A percentile compares a stretch with the other conserved stretches of the same genome.
These are phyloP conservation scores for Hymenoscyphus scutula DNA, from an alignment of 2,329 filamentous ascomycete genomes.

Conservation along the genomic window DNA sequence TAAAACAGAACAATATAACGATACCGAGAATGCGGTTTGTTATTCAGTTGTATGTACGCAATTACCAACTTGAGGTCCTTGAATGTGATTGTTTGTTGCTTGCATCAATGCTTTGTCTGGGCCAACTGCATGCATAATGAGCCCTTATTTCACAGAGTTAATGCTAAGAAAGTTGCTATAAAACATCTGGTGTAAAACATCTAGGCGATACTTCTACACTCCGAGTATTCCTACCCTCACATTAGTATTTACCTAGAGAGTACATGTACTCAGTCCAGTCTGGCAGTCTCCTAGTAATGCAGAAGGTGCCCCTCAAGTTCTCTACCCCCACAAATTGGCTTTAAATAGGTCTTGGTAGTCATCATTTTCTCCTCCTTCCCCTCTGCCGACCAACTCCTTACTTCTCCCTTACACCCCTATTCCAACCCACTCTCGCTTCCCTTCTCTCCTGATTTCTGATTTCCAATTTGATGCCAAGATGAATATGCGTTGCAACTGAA, in stretches of 20 bases:
- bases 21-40: not conserved
- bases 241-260: not conserved
- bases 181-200: too few relatives aligned
- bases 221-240: not conserved
- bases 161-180: too few relatives aligned
- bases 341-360: too few relatives aligned
- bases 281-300: too few relatives aligned
- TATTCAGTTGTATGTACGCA: not conserved
- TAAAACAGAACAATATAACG: not conserved
- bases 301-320: too few relatives aligned
- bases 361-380: too few relatives aligned
- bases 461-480: not conserved
- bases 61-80: not conserved
- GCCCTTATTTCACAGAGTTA: not conserved
- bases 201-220: too few relatives aligned
- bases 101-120: slow-evolving; percentile 1
- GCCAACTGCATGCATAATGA: not conserved
- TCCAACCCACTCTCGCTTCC: not conserved
- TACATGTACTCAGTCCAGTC: too few relatives aligned
- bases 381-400: too few relatives aligned
- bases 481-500: not conserved
- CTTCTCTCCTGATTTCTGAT: not conserved
- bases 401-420: too few relatives aligned
- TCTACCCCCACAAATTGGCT: too few relatives aligned
- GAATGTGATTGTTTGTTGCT: not conserved